Evolutionary conservation across 768 basidiomycete species (phyloP), one percentile per base, ranked within the genome.

Genomic region (Mrakia blollopis): DNA sequence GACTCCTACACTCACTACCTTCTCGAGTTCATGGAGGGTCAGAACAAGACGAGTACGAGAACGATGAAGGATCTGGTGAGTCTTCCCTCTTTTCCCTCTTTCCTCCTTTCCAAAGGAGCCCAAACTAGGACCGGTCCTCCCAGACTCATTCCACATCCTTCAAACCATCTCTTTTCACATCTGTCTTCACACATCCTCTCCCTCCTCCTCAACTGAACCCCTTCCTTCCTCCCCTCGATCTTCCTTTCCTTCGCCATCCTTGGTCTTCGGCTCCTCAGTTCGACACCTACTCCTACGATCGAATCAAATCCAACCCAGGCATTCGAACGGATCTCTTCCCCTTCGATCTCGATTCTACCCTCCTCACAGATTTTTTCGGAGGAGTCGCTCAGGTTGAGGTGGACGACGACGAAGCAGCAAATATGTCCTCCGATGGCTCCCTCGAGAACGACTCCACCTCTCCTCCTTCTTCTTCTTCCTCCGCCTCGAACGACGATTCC

Each of bases 1-100:
- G 97, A 99, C 82, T 89, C 89, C 21, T 99, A 89, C 82, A 98
- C 96, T 0, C 97, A 98, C 84, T 91, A 91, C 81, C 86, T 95
- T 39, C 88, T 99, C 14, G 88, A 94, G 79, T 94, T 89, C 83
- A 90, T 99, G 87, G 97, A 98, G 83, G 88, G 88, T 25, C 90
- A 96, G 80, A 92, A 94, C 85, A 97, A 97, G 84, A 95, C 95
- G 0, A 91, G 90, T 68, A 88, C 89, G 62, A 86, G 87, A 25
- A 91, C 91, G 21, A 87, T 96, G 87, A 87, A 89, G 74, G 92
- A 96, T 80, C 86, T 97, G 70, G 94, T 94, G 77, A 62, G 91
- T 85, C n/a, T 30, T 18, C 9, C 7, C 14, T 0, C 7, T 16
- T 21, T 4, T 39, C 6, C 37, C 50, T 54, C 61, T 35, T 28